These are phyloP conservation scores for Evernia prunastri DNA, from an alignment of 495 filamentous ascomycete species.

Conservation along the genomic window DNA sequence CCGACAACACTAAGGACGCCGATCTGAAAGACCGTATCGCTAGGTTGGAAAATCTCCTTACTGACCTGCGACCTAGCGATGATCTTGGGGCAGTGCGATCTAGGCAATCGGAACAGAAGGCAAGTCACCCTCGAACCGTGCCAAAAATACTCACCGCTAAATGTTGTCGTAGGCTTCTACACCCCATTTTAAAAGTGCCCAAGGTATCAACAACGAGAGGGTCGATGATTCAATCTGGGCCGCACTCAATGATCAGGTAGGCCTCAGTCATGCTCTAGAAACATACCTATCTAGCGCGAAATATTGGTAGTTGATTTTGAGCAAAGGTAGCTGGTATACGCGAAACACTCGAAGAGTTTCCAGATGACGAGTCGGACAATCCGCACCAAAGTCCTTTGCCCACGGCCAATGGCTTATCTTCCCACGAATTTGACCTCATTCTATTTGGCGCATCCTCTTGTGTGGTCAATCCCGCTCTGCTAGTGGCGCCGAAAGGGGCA, in stretches of 20 bases:
- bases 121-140: neutral
- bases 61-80: neutral
- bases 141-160: neutral
- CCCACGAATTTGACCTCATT: constrained; percentile 4
- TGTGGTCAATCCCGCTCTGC: neutral
- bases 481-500: neutral
- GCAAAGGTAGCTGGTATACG: constrained; percentile 10
- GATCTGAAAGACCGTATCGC: constrained; percentile 9
- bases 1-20: neutral
- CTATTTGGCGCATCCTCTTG: constrained; percentile 11
- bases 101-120: neutral
- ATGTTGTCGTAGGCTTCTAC: neutral
- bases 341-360: constrained; percentile 11
- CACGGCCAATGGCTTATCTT: neutral
- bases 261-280: neutral
- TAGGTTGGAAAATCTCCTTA: constrained; percentile 8
- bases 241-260: neutral
- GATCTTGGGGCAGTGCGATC: neutral
- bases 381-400: neutral
- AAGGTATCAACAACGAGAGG: neutral
- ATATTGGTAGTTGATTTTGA: neutral
- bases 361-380: constrained; percentile 1
- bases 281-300: neutral
- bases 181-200: neutral
- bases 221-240: neutral